Base-by-base conservation (phyloP, 176 grass and related monocot species). In the Alopecurus myosuroides region DNA sequence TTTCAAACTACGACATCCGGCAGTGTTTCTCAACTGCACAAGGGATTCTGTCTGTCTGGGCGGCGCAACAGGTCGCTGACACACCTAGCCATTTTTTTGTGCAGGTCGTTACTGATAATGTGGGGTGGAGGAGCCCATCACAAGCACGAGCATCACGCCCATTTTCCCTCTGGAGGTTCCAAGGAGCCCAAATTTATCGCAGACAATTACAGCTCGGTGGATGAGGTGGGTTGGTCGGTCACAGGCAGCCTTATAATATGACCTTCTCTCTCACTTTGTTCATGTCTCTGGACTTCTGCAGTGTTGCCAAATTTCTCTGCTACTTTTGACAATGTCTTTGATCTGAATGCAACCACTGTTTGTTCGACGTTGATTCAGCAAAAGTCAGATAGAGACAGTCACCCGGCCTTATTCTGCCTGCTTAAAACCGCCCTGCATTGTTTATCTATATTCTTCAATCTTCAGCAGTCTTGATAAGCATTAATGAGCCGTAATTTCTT, bases 201-300 rank as follows among this genome's bases (percentile, higher is more conserved):
- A 35, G 96, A 98, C 85, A 98, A 84, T 71, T 98, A 92, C 58
- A 88, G 72, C 81, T 94, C 96, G 0, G 87, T 98, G 6, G 91
- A 98, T 83, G 87, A 94, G 93, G 96, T 98, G 40, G 93, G 95
- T 98, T 30, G 22, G 70, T 74, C 4, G 22, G 70, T 74, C 4
- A 91, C 39, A 51, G 31, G 1, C 78, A 77, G 76, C 36, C 65
- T 31, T 65, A n/a, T 74, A 29, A 44, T 80, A 18, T 70, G 17
- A 46, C 55, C 2, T 57, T 57, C 4, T 26, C 22, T 10, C 35
- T 69, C 22, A 42, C 37, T 71, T 71, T 71, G 9, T n/a, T 71
- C 68, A 49, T 34, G 4, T 76, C 9, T 77, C 40, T 77, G 1
- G 79, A 72, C 46, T 49, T 49, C 46, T 49, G 46, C 46, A 49